These are phyloP conservation scores for Colletotrichum sp. DNA, from an alignment of 2,329 filamentous ascomycete species.

Conservation along the genomic window DNA sequence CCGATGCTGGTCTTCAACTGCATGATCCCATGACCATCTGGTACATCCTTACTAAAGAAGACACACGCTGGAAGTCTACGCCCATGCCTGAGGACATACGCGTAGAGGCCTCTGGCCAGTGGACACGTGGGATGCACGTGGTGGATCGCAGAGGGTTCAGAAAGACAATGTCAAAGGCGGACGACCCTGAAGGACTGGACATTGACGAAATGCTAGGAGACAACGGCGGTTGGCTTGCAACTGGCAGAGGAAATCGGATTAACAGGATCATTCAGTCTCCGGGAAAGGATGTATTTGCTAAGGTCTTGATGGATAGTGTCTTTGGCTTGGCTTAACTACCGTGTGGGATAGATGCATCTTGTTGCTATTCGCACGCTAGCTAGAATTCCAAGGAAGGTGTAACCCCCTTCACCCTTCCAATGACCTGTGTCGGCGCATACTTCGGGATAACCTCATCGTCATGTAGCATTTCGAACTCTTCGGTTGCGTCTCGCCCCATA, in stretches of 20 bases:
- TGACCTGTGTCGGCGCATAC: constrained; percentile 92
- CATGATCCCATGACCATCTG: constrained; percentile 82
- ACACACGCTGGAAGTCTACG: constrained; percentile 61
- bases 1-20: constrained; percentile 65
- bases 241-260: constrained; percentile 77
- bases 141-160: constrained; percentile 68
- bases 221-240: constrained; percentile 75
- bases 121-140: constrained; percentile 91
- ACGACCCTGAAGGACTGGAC: constrained; percentile 38
- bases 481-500: constrained; percentile 94
- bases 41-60: constrained; percentile 71
- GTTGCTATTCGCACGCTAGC: no score
- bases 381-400: no score
- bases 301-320: constrained; percentile 66
- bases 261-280: constrained; percentile 74
- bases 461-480: constrained; percentile 98
- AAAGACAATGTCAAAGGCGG: constrained; percentile 27
- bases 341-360: no score
- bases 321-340: constrained; percentile 49
- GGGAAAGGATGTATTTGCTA: constrained; percentile 69
- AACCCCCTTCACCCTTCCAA: constrained; percentile 85
- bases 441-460: constrained; percentile 99
- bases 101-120: constrained; percentile 89
- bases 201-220: constrained; percentile 69
- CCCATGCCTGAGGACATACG: constrained; percentile 78